These are phyloP conservation scores for Aspergillus uvarum DNA, from an alignment of 2,329 filamentous ascomycete genomes.

Conservation along the genomic window DNA sequence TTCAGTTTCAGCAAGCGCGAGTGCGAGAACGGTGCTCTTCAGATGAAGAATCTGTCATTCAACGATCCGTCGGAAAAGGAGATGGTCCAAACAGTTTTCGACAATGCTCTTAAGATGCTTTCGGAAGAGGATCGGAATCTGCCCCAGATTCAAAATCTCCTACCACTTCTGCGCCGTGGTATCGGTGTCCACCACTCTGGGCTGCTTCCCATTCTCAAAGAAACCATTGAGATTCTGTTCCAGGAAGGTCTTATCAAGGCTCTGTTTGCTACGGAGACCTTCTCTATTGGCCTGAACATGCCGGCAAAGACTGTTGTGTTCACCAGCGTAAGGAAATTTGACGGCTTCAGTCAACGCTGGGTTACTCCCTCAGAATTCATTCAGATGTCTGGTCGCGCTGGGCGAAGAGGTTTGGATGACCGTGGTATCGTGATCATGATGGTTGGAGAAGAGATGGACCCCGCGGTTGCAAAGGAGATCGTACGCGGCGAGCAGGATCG, in stretches of 20 bases:
- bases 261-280: slow-evolving; percentile 95
- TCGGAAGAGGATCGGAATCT: slow-evolving; percentile 87
- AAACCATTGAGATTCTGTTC: slow-evolving; percentile 98
- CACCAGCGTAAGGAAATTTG: slow-evolving; percentile 92
- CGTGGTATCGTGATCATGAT: slow-evolving; percentile 99
- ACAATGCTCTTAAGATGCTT: slow-evolving; percentile 86
- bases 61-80: slow-evolving; percentile 95
- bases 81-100: slow-evolving; percentile 92
- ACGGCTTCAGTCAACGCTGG: slow-evolving; percentile 76
- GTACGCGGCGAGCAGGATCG: slow-evolving; percentile 96
- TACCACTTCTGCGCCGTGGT: slow-evolving; percentile 83
- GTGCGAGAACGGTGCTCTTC: slow-evolving; percentile 84
- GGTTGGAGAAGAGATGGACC: slow-evolving; percentile 95
- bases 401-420: slow-evolving; percentile 94
- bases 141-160: slow-evolving; percentile 85
- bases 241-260: slow-evolving; percentile 98
- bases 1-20: slow-evolving; percentile 99
- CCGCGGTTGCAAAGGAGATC: slow-evolving; percentile 87
- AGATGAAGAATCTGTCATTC: slow-evolving; percentile 84
- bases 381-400: slow-evolving; percentile 97
- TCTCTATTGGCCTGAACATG: slow-evolving; percentile 99
- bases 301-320: slow-evolving; percentile 99
- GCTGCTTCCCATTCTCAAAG: slow-evolving; percentile 90
- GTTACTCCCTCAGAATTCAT: slow-evolving; percentile 95
- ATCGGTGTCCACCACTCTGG: slow-evolving; percentile 98